Evolutionary conservation across 2,329 filamentous ascomycete species (phyloP).

Genomic region (Botryosphaeria dothidea): DNA sequence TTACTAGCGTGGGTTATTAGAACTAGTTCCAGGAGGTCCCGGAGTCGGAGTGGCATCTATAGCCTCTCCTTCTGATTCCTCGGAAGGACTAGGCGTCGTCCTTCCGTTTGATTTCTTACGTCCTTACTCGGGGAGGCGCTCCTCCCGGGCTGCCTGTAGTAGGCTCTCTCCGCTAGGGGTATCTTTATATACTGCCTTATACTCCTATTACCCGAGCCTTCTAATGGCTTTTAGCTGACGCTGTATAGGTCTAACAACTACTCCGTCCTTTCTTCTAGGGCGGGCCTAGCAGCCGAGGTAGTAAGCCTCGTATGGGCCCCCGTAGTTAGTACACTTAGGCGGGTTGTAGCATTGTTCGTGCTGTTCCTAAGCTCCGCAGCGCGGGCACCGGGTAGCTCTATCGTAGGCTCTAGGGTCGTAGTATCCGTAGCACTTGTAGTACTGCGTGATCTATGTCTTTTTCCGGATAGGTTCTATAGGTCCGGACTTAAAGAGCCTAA

Average conservation of each 20-base stretch:
- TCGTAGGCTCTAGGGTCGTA: neutral
- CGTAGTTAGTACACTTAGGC: neutral
- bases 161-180: neutral
- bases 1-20: neutral
- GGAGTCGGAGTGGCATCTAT: too few species aligned
- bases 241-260: neutral
- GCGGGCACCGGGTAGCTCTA: neutral
- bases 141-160: neutral
- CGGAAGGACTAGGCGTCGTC: neutral
- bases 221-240: neutral
- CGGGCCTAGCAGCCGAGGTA: neutral
- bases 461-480: neutral
- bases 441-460: neutral
- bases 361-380: neutral
- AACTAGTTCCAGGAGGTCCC: neutral
- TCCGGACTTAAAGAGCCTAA: neutral
- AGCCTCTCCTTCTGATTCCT: neutral
- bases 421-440: neutral
- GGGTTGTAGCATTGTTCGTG: neutral
- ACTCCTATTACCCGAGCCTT: too few species aligned
- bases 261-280: neutral
- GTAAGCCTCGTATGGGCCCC: neutral
- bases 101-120: neutral
- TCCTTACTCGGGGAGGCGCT: neutral
- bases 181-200: neutral